Evolutionary conservation across 2,329 filamentous ascomycete genomes (phyloP).

Genomic region (Ophiocordyceps camponoti-rufipedis): DNA sequence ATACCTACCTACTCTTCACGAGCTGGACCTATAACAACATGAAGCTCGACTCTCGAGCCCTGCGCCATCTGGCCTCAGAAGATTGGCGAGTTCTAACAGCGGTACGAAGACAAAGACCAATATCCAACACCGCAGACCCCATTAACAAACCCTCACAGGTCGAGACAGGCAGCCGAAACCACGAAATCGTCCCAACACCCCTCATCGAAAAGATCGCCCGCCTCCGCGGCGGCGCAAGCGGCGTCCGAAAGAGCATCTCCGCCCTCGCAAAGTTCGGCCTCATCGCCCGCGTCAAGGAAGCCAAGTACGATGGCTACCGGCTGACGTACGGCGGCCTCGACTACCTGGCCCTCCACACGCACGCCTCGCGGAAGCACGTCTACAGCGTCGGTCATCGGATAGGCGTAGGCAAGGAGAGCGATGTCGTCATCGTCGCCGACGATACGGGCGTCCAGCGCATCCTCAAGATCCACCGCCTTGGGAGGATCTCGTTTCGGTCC

Average conservation of each 20-base stretch:
- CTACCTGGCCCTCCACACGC: constrained; percentile 86
- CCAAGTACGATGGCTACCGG: constrained; percentile 93
- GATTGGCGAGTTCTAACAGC: constrained; percentile 93
- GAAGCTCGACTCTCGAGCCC: constrained; percentile 87
- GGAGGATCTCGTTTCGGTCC: constrained; percentile 89
- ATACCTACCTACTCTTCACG: too few relatives aligned
- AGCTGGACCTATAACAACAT: constrained; percentile 28
- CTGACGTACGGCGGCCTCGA: constrained; percentile 93
- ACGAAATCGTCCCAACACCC: constrained; percentile 86
- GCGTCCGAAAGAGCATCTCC: constrained; percentile 76
- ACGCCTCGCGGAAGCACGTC: constrained; percentile 60
- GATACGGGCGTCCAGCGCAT: constrained; percentile 60
- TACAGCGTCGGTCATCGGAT: constrained; percentile 92
- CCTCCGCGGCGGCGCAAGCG: constrained; percentile 57
- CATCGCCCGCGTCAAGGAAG: constrained; percentile 85
- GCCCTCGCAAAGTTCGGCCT: constrained; percentile 80
- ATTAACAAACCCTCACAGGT: constrained; percentile 34
- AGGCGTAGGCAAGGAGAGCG: constrained; percentile 92
- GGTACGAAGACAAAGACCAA: constrained; percentile 29
- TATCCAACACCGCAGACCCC: background rate
- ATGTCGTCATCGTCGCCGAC: constrained; percentile 86
- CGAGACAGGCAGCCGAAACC: constrained; percentile 86
- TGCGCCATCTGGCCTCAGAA: constrained; percentile 80
- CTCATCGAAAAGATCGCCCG: constrained; percentile 73
- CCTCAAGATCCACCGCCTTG: constrained; percentile 89